phyloP scores from a whole-genome alignment of 495 filamentous ascomycete genomes.

The Lindgomyces ingoldianus region DNA sequence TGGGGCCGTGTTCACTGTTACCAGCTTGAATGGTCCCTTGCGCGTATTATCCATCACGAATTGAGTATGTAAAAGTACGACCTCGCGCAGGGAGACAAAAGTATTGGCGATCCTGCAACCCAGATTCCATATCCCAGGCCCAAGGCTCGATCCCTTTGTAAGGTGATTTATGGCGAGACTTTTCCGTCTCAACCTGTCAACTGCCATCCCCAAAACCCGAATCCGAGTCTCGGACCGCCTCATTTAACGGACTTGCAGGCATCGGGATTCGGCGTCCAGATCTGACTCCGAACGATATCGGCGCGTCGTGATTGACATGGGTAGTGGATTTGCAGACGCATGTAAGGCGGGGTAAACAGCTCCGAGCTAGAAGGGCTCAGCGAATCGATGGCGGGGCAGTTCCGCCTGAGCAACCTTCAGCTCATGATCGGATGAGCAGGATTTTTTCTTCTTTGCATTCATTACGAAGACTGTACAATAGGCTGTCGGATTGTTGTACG shows the following conservation, averaged over 20 bases:
- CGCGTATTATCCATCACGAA: constrained; percentile 5
- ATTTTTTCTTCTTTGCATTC: neutral
- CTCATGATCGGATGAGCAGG: neutral
- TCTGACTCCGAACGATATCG: neutral
- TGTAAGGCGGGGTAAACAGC: neutral
- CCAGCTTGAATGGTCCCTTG: constrained; percentile 59
- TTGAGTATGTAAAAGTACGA: neutral
- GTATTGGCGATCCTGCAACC: too few relatives aligned
- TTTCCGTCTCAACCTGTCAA: neutral
- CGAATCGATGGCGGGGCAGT: neutral
- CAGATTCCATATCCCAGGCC: too few relatives aligned
- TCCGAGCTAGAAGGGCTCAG: too few relatives aligned
- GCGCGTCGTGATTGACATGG: neutral
- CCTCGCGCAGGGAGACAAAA: neutral
- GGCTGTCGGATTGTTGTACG: neutral
- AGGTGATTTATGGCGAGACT: too few relatives aligned
- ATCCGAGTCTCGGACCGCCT: too few relatives aligned
- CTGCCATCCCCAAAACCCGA: neutral
- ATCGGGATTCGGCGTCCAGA: neutral
- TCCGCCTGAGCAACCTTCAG: neutral
- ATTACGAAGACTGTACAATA: neutral
- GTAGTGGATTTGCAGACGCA: constrained; percentile 1
- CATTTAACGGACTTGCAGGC: too few relatives aligned
- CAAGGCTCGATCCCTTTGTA: too few relatives aligned
- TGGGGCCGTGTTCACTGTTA: constrained; percentile 69